Conservation (phyloP, 805 yeast species). For the Scheffersomyces ergatensis region DNA sequence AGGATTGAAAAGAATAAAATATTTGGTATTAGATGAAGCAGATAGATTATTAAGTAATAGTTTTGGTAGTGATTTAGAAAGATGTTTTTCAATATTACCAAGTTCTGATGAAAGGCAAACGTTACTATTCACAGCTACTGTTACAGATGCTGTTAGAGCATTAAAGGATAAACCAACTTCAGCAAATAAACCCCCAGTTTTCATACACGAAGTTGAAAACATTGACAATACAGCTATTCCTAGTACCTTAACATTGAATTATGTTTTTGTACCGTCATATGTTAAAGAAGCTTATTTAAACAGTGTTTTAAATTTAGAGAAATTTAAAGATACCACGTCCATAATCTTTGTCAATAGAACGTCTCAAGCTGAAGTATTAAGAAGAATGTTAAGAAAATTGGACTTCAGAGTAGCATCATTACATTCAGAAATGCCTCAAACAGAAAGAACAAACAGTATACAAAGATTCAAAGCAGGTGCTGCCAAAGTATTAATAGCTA, state of each 20-base stretch:
- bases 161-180: conserved; percentile 64
- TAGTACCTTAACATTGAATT: conserved; percentile 58
- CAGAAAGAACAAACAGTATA: conserved; percentile 84
- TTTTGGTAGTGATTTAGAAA: conserved; percentile 73
- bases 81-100: conserved; percentile 74
- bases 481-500: conserved; percentile 88
- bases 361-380: conserved; percentile 79
- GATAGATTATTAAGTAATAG: conserved; percentile 85
- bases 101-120: conserved; percentile 76
- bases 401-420: conserved; percentile 84
- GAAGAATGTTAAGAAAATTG: conserved; percentile 70
- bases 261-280: conserved; percentile 77
- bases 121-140: conserved; percentile 89
- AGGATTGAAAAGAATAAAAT: conserved; percentile 77
- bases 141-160: conserved; percentile 86
- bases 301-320: conserved; percentile 60
- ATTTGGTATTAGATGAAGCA: conserved; percentile 91
- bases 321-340: conserved; percentile 63
- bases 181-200: conserved; percentile 54
- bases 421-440: conserved; percentile 93
- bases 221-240: conserved; percentile 82
- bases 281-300: conserved; percentile 88
- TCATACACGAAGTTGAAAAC: conserved; percentile 71
- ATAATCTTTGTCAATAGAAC: conserved; percentile 93
- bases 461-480: conserved; percentile 94